Conservation (phyloP, 257 asterid genomes). For the Forsythia viridissima region DNA sequence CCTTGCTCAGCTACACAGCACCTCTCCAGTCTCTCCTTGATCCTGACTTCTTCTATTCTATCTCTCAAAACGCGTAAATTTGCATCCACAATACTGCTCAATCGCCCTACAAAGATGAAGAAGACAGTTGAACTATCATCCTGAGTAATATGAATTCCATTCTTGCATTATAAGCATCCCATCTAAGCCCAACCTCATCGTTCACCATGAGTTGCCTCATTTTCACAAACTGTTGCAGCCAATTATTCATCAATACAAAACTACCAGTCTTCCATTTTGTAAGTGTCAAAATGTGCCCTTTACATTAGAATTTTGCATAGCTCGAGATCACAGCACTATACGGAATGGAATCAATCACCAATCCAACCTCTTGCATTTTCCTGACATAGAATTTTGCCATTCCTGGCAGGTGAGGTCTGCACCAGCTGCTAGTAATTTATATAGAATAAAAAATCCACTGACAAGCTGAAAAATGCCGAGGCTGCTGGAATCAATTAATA, state of each 20-base stretch:
- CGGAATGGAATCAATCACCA: conserved; percentile 72
- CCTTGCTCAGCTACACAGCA: conserved; percentile 29
- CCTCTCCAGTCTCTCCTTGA: conserved; percentile 45
- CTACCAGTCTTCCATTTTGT: neutral
- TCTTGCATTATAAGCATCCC: neutral
- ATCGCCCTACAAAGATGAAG: conserved; percentile 25
- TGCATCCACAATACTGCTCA: conserved; percentile 42
- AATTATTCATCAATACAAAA: neutral
- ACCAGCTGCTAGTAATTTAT: conserved; percentile 71
- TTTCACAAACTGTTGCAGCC: neutral
- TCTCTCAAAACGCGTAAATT: conserved; percentile 39
- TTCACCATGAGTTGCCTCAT: conserved; percentile 6
- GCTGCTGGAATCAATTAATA: too few species aligned
- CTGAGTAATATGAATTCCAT: neutral
- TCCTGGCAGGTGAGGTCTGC: conserved; percentile 51
- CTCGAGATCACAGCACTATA: conserved; percentile 83
- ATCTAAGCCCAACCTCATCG: neutral
- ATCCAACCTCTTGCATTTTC: conserved; percentile 70
- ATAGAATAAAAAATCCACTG: too few species aligned
- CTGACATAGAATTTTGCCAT: conserved; percentile 54
- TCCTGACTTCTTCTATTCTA: conserved; percentile 46
- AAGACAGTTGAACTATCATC: neutral
- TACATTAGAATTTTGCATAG: conserved; percentile 41
- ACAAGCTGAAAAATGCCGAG: too few species aligned
- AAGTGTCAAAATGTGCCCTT: neutral